These are phyloP conservation scores for Saccharomycopsis fermentans DNA, from an alignment of 805 yeast species.

Conservation along the genomic window DNA sequence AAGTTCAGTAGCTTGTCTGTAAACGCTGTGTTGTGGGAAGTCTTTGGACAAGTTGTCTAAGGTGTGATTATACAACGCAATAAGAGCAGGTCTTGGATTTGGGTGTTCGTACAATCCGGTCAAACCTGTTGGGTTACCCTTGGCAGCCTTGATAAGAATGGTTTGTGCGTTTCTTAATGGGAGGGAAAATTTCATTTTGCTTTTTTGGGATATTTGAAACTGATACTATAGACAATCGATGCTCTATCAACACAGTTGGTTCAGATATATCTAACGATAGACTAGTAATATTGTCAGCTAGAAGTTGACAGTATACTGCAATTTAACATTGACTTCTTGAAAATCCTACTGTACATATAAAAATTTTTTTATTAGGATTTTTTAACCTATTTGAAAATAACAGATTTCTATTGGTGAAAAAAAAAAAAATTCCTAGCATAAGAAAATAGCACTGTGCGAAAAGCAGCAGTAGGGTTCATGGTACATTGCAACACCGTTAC, in stretches of 20 bases:
- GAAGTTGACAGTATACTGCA: too few species aligned
- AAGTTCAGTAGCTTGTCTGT: slow-evolving; percentile 63
- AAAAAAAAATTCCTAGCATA: neutral
- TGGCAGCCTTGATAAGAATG: slow-evolving; percentile 18
- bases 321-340: neutral
- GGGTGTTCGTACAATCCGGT: slow-evolving; percentile 76
- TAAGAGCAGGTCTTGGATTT: slow-evolving; percentile 70
- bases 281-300: too few species aligned
- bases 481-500: neutral
- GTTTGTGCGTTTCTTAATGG: slow-evolving; percentile 15
- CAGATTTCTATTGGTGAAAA: neutral
- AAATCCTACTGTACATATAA: neutral
- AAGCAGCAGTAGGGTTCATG: too few species aligned
- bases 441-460: too few species aligned
- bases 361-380: neutral
- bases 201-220: neutral
- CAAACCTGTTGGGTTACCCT: slow-evolving; percentile 71
- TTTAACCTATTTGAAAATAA: neutral
- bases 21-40: slow-evolving; percentile 65
- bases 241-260: too few species aligned
- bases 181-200: slow-evolving; percentile 14
- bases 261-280: too few species aligned
- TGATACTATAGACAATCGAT: neutral
- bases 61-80: slow-evolving; percentile 62
- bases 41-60: slow-evolving; percentile 44